Evolutionary conservation across 1,284 basidiomycete genomes (phyloP).

Genomic region (Rhodotorula sp.): DNA sequence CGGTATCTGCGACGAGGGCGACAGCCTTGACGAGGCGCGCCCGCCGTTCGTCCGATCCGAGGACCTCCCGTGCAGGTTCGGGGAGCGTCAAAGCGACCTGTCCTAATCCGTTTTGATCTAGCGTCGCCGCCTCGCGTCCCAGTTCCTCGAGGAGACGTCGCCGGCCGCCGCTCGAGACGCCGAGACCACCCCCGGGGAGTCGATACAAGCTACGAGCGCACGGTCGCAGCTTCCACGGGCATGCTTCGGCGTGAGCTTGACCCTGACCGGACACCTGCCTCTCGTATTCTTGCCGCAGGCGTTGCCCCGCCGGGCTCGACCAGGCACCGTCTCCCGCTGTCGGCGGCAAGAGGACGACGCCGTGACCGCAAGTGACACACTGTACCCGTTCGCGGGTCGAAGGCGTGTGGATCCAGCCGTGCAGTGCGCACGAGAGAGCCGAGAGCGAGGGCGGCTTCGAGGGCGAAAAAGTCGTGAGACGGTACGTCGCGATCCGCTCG

Average conservation of each 20-base stretch:
- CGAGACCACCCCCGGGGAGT: slow-evolving; percentile 11
- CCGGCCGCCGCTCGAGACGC: slow-evolving; percentile 13
- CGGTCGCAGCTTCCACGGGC: slow-evolving; percentile 31
- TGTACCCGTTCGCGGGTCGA: slow-evolving; percentile 17
- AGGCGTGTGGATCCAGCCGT: slow-evolving; percentile 23
- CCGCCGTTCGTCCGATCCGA: background rate
- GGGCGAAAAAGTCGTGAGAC: slow-evolving; percentile 25
- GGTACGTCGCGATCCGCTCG: slow-evolving; percentile 25
- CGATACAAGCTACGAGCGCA: slow-evolving; percentile 19
- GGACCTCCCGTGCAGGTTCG: background rate
- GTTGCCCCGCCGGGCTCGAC: slow-evolving; percentile 2
- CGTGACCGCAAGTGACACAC: slow-evolving; percentile 24
- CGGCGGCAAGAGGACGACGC: slow-evolving; percentile 24
- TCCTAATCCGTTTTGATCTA: slow-evolving; percentile 5
- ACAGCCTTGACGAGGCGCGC: slow-evolving; percentile 14
- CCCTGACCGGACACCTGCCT: background rate
- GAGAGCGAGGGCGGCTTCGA: slow-evolving; percentile 26
- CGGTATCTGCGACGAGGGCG: background rate
- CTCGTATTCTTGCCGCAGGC: slow-evolving; percentile 19
- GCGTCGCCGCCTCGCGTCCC: background rate
- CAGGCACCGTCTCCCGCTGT: background rate
- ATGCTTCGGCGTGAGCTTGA: slow-evolving; percentile 16
- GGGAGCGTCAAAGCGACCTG: slow-evolving; percentile 6
- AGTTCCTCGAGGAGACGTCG: slow-evolving; percentile 21
- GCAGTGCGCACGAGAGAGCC: slow-evolving; percentile 14